Evolutionary conservation across 768 basidiomycete genomes (phyloP).

Genomic region (Gloeopeniophorella convolvens): DNA sequence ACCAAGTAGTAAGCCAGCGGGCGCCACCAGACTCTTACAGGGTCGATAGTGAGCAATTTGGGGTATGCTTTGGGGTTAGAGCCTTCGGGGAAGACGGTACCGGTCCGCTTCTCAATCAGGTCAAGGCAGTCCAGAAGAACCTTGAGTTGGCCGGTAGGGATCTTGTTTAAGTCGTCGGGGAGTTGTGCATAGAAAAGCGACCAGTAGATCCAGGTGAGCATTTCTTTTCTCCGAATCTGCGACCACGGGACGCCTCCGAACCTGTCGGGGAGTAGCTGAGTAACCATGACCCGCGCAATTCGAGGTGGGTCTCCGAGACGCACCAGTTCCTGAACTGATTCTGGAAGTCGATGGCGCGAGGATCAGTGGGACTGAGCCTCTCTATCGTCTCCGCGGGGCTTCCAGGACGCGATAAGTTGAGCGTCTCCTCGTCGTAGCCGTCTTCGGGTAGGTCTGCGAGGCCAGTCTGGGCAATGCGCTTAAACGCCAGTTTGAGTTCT

Average conservation of each 20-base stretch:
- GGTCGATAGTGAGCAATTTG: conserved; percentile 73
- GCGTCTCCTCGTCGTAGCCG: conserved; percentile 49
- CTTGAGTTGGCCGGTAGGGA: conserved; percentile 40
- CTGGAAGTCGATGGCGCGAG: conserved; percentile 67
- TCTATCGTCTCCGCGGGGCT: conserved; percentile 56
- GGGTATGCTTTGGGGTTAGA: conserved; percentile 45
- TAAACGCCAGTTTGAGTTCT: conserved; percentile 54
- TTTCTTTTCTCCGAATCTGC: conserved; percentile 52
- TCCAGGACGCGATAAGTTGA: conserved; percentile 42
- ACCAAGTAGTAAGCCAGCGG: conserved; percentile 61
- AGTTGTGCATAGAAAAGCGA: conserved; percentile 66
- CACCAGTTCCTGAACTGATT: conserved; percentile 56
- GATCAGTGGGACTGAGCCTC: conserved; percentile 55
- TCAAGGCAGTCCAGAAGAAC: conserved; percentile 56
- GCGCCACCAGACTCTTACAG: conserved; percentile 58
- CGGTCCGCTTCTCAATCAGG: conserved; percentile 65
- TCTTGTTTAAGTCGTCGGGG: conserved; percentile 40
- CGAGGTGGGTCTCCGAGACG: background rate
- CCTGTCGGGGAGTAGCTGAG: conserved; percentile 36
- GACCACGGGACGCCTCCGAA: conserved; percentile 75
- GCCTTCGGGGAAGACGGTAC: conserved; percentile 56
- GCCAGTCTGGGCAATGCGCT: conserved; percentile 59
- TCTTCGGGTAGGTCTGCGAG: conserved; percentile 48
- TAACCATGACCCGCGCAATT: background rate
- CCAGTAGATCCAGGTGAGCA: conserved; percentile 80